Evolutionary conservation across 2,329 filamentous ascomycete genomes (phyloP).

Genomic region (Venturia nashicola): DNA sequence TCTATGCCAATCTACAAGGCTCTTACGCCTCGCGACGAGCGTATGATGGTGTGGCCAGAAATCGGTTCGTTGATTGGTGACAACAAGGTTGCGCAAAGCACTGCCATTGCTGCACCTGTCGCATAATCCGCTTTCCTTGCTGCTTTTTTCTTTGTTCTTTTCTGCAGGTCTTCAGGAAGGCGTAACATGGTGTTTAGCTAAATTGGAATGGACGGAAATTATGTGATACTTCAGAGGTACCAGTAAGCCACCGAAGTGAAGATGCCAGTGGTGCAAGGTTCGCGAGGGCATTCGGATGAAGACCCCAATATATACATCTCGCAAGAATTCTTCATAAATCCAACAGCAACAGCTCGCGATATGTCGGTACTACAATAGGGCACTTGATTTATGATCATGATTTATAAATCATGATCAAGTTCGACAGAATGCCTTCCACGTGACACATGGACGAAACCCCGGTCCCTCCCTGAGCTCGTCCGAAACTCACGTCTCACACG

Average conservation of each 20-base stretch:
- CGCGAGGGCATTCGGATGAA: not conserved
- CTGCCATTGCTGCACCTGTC: slow-evolving; percentile 12
- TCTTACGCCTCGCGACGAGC: slow-evolving; percentile 46
- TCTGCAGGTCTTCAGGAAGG: not conserved
- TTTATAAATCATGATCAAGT: too few species aligned
- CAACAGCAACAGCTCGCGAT: too few species aligned
- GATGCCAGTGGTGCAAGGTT: not conserved
- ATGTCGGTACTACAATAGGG: too few species aligned
- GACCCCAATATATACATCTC: too few species aligned
- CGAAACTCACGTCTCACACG: not conserved
- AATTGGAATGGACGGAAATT: not conserved
- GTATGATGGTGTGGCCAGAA: slow-evolving; percentile 52
- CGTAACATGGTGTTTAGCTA: not conserved
- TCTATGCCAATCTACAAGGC: slow-evolving; percentile 39
- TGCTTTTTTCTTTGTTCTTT: too few species aligned
- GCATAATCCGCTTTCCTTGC: slow-evolving; percentile 4
- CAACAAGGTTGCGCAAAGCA: slow-evolving; percentile 7
- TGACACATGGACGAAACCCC: not conserved
- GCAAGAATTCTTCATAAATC: too few species aligned
- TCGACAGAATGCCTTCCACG: not conserved
- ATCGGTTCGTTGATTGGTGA: slow-evolving; percentile 26
- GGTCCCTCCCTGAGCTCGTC: not conserved
- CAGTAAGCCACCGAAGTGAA: not conserved
- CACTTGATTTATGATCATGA: too few species aligned
- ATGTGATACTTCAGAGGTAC: not conserved